Conservation (phyloP, 768 basidiomycete species). For the Rhizopogon roseolus region DNA sequence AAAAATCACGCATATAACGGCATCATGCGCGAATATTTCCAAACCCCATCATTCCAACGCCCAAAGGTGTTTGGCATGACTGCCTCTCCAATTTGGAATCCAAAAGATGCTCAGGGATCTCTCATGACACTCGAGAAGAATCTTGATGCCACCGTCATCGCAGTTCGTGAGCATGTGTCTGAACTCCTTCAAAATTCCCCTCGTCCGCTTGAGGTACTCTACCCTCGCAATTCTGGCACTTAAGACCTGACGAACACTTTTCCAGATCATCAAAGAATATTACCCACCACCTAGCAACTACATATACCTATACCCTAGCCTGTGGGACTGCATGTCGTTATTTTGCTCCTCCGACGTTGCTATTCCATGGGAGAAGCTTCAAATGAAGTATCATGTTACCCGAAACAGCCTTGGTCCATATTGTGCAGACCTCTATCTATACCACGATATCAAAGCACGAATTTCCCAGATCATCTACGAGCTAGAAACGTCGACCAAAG, state of each 20-base stretch:
- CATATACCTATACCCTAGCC: conserved; percentile 49
- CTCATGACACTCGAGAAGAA: conserved; percentile 63
- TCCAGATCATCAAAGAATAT: conserved; percentile 55
- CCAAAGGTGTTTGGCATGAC: conserved; percentile 94
- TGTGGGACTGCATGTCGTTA: conserved; percentile 49
- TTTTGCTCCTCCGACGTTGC: conserved; percentile 31
- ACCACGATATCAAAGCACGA: conserved; percentile 52
- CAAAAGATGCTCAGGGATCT: conserved; percentile 60
- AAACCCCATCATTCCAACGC: conserved; percentile 34
- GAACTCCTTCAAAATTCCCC: conserved; percentile 63
- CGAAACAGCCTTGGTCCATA: conserved; percentile 65
- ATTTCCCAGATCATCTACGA: conserved; percentile 36
- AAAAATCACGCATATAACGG: conserved; percentile 56
- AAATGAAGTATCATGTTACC: conserved; percentile 58
- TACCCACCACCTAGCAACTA: conserved; percentile 46
- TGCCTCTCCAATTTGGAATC: conserved; percentile 84
- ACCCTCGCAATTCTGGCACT: neutral
- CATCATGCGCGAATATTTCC: conserved; percentile 56
- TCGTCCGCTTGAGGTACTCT: conserved; percentile 58
- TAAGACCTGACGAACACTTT: conserved; percentile 2
- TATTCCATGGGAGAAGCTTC: conserved; percentile 57
- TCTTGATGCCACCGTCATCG: conserved; percentile 68
- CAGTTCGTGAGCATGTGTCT: conserved; percentile 63
- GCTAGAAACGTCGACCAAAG: conserved; percentile 12
- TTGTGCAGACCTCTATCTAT: conserved; percentile 69